Conservation (phyloP, 108 stramenopile species). For the Nitzschia palea region DNA sequence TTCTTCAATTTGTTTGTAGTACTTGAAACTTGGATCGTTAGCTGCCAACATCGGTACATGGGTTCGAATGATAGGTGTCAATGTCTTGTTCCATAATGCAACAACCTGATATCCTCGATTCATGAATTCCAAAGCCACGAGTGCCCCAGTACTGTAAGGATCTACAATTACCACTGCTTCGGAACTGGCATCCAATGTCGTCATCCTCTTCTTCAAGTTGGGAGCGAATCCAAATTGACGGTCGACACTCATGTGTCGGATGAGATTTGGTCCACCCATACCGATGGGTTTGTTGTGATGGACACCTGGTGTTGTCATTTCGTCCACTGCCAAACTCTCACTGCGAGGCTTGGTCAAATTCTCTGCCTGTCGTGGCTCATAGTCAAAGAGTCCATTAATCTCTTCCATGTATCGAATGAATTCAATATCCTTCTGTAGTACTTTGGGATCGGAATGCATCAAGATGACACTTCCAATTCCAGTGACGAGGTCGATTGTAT, state of each 20-base stretch:
- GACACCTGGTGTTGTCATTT: background rate
- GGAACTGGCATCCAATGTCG: slow-evolving; percentile 72
- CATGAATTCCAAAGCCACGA: slow-evolving; percentile 62
- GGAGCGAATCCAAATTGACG: slow-evolving; percentile 40
- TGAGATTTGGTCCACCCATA: slow-evolving; percentile 51
- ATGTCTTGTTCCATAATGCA: slow-evolving; percentile 66
- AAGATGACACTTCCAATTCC: slow-evolving; percentile 67
- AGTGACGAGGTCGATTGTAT: slow-evolving; percentile 68
- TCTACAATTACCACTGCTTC: slow-evolving; percentile 86
- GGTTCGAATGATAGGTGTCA: slow-evolving; percentile 63
- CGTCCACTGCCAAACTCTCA: slow-evolving; percentile 25
- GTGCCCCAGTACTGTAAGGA: slow-evolving; percentile 87
- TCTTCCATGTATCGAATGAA: slow-evolving; percentile 79
- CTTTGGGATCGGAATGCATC: slow-evolving; percentile 57
- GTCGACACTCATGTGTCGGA: slow-evolving; percentile 73
- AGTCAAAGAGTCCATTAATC: slow-evolving; percentile 75
- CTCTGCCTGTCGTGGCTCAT: slow-evolving; percentile 59
- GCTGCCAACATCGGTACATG: slow-evolving; percentile 63
- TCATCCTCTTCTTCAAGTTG: slow-evolving; percentile 61
- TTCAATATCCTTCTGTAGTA: slow-evolving; percentile 62
- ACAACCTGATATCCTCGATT: slow-evolving; percentile 73
- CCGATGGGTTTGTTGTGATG: background rate
- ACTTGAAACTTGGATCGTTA: slow-evolving; percentile 26
- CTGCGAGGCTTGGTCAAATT: slow-evolving; percentile 57
- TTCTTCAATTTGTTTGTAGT: slow-evolving; percentile 54